phyloP scores from a whole-genome alignment of 441 rosid genomes.

The Pelargonium fulgidum region DNA sequence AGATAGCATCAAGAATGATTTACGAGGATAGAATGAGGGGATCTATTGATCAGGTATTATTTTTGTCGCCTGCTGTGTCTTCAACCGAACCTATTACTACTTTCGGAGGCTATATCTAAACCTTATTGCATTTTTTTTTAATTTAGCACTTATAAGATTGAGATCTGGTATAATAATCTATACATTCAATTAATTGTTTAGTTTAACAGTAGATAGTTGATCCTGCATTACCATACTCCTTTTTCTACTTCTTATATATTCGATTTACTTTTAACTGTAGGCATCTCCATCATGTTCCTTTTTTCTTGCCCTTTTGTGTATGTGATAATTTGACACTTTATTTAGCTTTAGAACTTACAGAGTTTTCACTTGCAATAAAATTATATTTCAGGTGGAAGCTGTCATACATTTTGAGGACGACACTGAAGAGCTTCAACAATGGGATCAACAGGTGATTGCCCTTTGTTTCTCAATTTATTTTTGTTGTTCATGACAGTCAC shows the following conservation, averaged over 20 bases:
- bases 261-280: neutral
- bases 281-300: neutral
- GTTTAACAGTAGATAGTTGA: no score
- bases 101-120: neutral
- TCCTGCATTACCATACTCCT: no score
- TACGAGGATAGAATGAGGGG: constrained; percentile 97
- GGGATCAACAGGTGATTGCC: constrained; percentile 89
- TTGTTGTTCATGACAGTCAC: neutral
- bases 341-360: neutral
- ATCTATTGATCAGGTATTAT: constrained; percentile 85
- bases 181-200: neutral
- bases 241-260: no score
- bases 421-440: constrained; percentile 86
- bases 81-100: neutral
- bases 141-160: neutral
- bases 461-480: neutral
- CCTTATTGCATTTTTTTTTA: neutral
- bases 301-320: neutral
- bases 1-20: constrained; percentile 98
- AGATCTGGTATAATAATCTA: neutral
- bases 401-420: constrained; percentile 97
- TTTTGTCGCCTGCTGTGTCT: neutral
- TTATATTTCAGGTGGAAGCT: constrained; percentile 68
- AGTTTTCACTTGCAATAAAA: neutral
- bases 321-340: neutral